phyloP scores from a whole-genome alignment of 495 filamentous ascomycete genomes.

The Penicillium bovifimosum region DNA sequence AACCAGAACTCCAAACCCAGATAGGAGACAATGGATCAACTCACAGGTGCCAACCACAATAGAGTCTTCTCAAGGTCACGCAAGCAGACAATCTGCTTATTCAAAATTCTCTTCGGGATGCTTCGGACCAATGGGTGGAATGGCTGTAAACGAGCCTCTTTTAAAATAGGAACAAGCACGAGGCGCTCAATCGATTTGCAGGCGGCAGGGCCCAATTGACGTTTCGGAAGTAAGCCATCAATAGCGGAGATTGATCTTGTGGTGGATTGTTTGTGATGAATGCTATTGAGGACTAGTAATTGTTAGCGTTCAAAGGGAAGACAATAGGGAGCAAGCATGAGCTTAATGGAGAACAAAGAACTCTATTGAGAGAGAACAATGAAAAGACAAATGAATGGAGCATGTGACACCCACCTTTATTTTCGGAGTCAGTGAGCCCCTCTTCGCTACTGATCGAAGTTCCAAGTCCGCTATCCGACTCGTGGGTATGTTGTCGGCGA shows the following conservation, averaged over 20 bases:
- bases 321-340: not conserved
- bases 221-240: constrained; percentile 23
- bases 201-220: constrained; percentile 45
- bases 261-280: constrained; percentile 35
- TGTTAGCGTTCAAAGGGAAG: not conserved
- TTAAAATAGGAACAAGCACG: constrained; percentile 53
- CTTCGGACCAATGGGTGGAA: constrained; percentile 74
- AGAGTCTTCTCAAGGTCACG: constrained; percentile 87
- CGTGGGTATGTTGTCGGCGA: constrained; percentile 31
- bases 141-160: constrained; percentile 55
- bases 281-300: constrained; percentile 22
- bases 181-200: constrained; percentile 51
- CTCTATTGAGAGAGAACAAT: not conserved
- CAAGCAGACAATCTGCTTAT: constrained; percentile 76
- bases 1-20: constrained; percentile 41
- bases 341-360: no score
- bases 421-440: constrained; percentile 16
- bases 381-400: not conserved
- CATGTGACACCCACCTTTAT: constrained; percentile 14
- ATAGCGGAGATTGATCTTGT: constrained; percentile 37
- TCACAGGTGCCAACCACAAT: constrained; percentile 81
- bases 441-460: constrained; percentile 44
- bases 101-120: constrained; percentile 67
- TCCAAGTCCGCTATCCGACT: constrained; percentile 52
- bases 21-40: constrained; percentile 40